A percentile compares a stretch with the other conserved stretches of the same genome.
These are phyloP conservation scores for Myxozyma neotropica DNA, from an alignment of 805 yeast species.

Conservation along the genomic window DNA sequence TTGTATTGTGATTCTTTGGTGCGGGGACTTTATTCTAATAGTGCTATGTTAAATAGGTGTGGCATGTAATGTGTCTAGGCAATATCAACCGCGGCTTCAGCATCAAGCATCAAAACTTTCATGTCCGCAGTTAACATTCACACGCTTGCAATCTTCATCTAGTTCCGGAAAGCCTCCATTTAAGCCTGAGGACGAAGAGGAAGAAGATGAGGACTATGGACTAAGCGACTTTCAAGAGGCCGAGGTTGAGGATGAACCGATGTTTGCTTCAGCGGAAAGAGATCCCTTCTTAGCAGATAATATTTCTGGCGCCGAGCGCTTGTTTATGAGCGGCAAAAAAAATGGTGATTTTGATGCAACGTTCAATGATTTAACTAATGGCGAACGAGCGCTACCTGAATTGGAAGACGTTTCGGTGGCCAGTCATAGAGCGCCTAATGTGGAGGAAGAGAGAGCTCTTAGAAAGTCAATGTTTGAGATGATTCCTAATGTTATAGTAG, in stretches of 20 bases:
- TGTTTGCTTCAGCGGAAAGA: slow-evolving; percentile 19
- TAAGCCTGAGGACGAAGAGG: neutral
- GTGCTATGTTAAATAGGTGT: neutral
- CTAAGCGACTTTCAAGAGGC: slow-evolving; percentile 20
- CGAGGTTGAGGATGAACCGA: slow-evolving; percentile 29
- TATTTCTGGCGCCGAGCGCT: slow-evolving; percentile 5
- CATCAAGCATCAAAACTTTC: neutral
- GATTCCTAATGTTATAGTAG: neutral
- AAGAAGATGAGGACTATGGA: neutral
- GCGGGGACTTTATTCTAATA: neutral
- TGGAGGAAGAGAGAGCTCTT: neutral
- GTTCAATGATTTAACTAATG: neutral
- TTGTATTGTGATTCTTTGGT: no score
- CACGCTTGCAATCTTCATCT: neutral
- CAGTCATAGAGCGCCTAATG: neutral
- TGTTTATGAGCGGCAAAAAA: neutral
- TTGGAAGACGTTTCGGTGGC: neutral
- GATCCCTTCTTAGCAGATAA: neutral
- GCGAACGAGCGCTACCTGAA: neutral
- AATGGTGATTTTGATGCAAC: slow-evolving; percentile 1
- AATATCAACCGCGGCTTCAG: neutral
- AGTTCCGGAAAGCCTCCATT: neutral
- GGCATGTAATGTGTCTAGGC: neutral
- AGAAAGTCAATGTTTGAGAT: neutral
- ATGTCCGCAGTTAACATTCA: neutral